Base-by-base conservation (phyloP, 495 filamentous ascomycete species). In the Stereocaulon alpinum region DNA sequence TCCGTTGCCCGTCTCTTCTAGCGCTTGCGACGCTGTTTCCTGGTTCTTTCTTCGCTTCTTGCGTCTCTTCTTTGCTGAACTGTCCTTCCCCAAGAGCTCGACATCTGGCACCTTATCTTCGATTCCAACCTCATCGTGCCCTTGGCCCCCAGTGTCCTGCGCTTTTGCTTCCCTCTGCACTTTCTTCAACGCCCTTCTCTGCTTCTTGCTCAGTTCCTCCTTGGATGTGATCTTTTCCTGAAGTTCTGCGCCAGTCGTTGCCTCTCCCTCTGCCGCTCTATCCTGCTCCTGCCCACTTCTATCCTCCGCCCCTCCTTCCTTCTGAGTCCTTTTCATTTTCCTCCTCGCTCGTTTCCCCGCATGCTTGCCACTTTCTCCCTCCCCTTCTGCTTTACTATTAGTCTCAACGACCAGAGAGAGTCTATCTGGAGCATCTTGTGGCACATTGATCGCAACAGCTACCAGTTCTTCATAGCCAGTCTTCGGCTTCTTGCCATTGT, bases 401-500 rank as follows among this genome's bases (percentile, higher is more conserved):
- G 24, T 14, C 17, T 0, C 15, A 2, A 29, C 3, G 14, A 12
- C 22, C 30, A 6, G 2, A 30, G 22, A 41, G 14, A 9, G 14
- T 10, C 30, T 4, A 17, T 4, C 17, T 4, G 27, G 6, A 7
- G 27, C 12, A n/a, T 48, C 22, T 6, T 9, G 15, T 49, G 44
- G n/a, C 11, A 2, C 29, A 54, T 15, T 15, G 4, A 2, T n/a
- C n/a, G 12, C 24, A 34, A 4, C 24, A 14, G 2, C 30, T 30
- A 34, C 14, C 47, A 24, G 11, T 22, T 12, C 40, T 17, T 51
- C 22, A 20, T 50, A 5, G 15, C 18, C 17, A 34, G 2, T 53
- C 29, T 53, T 60, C 29, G 43, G 58, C 37, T 45, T 60, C 51
- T 60, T 60, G 27, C 15, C 37, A 18, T 34, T 32, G 11, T 34